Evolutionary conservation across 768 basidiomycete species (phyloP).

Genomic region (Termitomyces sp.): DNA sequence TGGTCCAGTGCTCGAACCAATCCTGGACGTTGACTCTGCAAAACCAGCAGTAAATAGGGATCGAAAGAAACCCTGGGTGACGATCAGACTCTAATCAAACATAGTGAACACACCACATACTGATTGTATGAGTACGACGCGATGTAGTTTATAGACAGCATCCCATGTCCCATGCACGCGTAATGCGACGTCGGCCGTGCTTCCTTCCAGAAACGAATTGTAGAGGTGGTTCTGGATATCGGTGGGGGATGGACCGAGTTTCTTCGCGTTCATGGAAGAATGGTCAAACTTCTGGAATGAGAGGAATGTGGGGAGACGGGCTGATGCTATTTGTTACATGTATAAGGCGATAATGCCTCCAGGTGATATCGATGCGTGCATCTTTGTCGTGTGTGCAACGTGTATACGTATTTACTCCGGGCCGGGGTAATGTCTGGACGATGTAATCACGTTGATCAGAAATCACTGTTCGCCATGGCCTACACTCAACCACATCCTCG

Average conservation of each 20-base stretch:
- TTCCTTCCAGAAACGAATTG: constrained; percentile 62
- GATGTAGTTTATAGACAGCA: constrained; percentile 76
- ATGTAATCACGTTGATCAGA: not conserved
- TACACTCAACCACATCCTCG: constrained; percentile 64
- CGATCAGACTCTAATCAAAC: not conserved
- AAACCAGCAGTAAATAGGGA: constrained; percentile 84
- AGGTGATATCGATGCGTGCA: not conserved
- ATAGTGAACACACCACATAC: constrained; percentile 36
- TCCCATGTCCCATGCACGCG: constrained; percentile 62
- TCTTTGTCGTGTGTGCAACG: not conserved
- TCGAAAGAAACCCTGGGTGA: constrained; percentile 74
- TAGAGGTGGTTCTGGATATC: constrained; percentile 78
- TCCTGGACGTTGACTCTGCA: constrained; percentile 48
- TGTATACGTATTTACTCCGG: too few species aligned
- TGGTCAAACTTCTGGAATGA: not conserved
- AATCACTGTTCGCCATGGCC: constrained; percentile 28
- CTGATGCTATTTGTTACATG: constrained; percentile 1
- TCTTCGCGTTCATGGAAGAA: constrained; percentile 28
- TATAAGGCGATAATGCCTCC: not conserved
- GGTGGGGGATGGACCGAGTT: constrained; percentile 41
- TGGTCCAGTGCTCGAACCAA: constrained; percentile 23
- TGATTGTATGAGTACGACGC: constrained; percentile 85
- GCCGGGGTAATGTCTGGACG: too few species aligned
- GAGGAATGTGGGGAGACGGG: not conserved
- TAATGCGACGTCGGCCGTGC: constrained; percentile 77